A percentile compares a stretch with the other conserved stretches of the same genome.
Conservation (phyloP, 441 rosid species). For the Capsella rubella region DNA sequence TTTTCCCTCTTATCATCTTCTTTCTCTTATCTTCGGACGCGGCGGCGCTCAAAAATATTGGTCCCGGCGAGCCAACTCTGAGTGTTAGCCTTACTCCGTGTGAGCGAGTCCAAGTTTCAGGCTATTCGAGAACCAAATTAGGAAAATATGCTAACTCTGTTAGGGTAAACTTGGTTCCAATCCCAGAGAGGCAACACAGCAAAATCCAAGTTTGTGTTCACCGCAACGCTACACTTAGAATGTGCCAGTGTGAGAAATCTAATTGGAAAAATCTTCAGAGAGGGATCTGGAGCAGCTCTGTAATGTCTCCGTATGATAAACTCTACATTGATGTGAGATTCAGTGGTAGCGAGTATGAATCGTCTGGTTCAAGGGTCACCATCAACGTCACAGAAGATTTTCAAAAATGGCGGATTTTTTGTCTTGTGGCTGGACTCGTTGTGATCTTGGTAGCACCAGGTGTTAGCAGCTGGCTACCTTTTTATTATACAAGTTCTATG, state of each 20-base stretch:
- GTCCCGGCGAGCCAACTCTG: conserved; percentile 59
- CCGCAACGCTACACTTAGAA: conserved; percentile 73
- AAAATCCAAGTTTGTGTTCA: conserved; percentile 83
- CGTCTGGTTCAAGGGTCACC: conserved; percentile 53
- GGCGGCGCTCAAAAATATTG: conserved; percentile 39
- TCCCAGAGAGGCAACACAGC: conserved; percentile 63
- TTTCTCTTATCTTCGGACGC: background rate
- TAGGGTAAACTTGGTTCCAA: conserved; percentile 63
- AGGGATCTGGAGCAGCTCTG: conserved; percentile 65
- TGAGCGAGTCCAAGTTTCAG: conserved; percentile 82
- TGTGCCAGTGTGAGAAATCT: conserved; percentile 73
- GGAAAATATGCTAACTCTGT: conserved; percentile 67
- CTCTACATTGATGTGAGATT: conserved; percentile 80
- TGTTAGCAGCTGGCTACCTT: conserved; percentile 94
- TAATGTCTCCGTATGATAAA: conserved; percentile 77
- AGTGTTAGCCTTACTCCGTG: conserved; percentile 53
- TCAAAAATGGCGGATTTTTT: conserved; percentile 83
- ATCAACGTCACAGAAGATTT: conserved; percentile 71
- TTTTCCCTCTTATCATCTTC: background rate
- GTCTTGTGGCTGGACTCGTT: conserved; percentile 68
- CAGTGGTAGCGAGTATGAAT: conserved; percentile 43
- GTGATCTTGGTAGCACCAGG: conserved; percentile 76
- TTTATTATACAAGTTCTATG: conserved; percentile 95
- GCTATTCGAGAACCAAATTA: conserved; percentile 66
- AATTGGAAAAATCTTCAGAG: conserved; percentile 76